Evolutionary conservation across 2,329 filamentous ascomycete genomes (phyloP).

Genomic region (Ophiostoma ips): DNA sequence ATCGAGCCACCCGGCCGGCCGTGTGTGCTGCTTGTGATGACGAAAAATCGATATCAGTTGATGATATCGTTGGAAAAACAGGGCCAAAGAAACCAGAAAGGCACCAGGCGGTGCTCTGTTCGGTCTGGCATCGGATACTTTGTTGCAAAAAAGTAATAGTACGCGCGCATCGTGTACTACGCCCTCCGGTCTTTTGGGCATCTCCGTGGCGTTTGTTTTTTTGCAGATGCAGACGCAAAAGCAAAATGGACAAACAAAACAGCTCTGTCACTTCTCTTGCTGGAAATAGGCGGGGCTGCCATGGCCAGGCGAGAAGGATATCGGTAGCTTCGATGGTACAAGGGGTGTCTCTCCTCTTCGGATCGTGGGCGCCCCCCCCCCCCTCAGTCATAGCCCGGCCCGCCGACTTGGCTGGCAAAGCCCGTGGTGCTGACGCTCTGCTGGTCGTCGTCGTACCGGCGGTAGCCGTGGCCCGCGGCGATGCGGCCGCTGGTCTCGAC

Average conservation of each 20-base stretch:
- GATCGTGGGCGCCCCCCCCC: background rate
- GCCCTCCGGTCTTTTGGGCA: background rate
- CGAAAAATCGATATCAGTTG: background rate
- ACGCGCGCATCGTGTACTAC: background rate
- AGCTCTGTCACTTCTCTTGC: too few species aligned
- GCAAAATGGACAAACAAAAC: too few species aligned
- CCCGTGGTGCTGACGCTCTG: constrained; percentile 92
- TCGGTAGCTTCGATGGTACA: too few species aligned
- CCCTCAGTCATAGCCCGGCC: constrained; percentile 36
- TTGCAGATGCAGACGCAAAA: background rate
- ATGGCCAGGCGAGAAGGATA: too few species aligned
- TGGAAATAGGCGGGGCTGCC: too few species aligned
- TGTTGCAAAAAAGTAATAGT: background rate
- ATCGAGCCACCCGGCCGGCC: background rate
- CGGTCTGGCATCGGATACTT: background rate
- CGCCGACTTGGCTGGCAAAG: constrained; percentile 86
- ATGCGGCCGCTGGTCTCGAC: constrained; percentile 63
- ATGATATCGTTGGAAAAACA: background rate
- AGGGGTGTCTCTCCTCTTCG: too few species aligned
- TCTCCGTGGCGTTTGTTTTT: background rate
- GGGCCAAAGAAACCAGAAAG: background rate
- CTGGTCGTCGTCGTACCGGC: constrained; percentile 76
- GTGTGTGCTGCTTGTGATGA: too few species aligned
- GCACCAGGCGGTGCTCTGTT: background rate
- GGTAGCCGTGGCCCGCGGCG: constrained; percentile 53